Conservation (phyloP, 192 early-diverging fungal species). For the Podila clonocystis region DNA sequence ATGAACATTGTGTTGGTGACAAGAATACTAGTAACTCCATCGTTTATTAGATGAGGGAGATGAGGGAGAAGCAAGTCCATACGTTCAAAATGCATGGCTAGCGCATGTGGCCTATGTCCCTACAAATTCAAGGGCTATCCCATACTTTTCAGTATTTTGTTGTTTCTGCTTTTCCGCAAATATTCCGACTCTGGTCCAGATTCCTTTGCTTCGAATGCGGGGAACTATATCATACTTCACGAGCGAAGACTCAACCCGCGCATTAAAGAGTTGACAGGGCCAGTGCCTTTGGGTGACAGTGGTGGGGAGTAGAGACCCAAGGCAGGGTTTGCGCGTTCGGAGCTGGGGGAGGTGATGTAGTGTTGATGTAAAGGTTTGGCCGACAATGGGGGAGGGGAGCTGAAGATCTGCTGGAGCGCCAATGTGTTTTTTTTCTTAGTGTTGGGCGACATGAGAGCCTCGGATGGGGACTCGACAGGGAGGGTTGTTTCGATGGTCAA, state of each 20-base stretch:
- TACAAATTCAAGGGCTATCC: no score
- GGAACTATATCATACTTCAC: not conserved
- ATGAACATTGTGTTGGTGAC: no score
- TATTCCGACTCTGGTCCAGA: no score
- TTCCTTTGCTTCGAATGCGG: no score
- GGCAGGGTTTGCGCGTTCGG: constrained; percentile 26
- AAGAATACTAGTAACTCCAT: no score
- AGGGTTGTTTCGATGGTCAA: constrained; percentile 1
- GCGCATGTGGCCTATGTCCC: no score
- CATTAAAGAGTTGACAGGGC: constrained; percentile 6
- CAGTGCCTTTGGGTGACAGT: constrained; percentile 13
- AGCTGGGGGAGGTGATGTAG: constrained; percentile 14
- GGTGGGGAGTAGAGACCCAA: constrained; percentile 33
- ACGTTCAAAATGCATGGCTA: no score
- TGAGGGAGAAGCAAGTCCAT: no score
- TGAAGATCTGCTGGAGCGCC: constrained; percentile 37
- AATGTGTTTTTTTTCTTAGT: constrained; percentile 37
- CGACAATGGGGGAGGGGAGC: constrained; percentile 3
- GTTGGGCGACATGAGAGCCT: constrained; percentile 32
- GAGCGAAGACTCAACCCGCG: constrained; percentile 33
- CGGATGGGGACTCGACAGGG: not conserved
- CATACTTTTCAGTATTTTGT: no score
- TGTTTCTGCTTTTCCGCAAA: no score
- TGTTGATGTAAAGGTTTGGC: constrained; percentile 17
- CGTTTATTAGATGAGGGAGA: no score